These are phyloP conservation scores for Chalara sp. DNA, from an alignment of 2,329 filamentous ascomycete species.

Conservation along the genomic window DNA sequence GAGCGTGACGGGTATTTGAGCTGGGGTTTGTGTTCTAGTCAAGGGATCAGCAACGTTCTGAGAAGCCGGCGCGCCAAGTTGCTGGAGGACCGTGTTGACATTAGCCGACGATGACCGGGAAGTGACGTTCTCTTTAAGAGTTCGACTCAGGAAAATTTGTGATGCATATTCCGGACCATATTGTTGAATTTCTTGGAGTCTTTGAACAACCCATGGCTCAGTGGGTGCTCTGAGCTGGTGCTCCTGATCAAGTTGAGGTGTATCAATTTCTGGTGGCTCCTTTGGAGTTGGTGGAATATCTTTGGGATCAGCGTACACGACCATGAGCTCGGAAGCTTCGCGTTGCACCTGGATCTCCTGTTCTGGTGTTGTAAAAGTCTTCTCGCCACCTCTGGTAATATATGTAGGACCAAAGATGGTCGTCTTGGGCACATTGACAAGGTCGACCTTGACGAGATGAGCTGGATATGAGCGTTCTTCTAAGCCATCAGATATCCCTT, in stretches of 20 bases:
- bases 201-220: conserved; percentile 20
- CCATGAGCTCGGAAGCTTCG: conserved; percentile 54
- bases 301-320: conserved; percentile 26
- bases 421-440: conserved; percentile 27
- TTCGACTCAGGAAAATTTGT: conserved; percentile 14
- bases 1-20: conserved; percentile 1
- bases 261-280: conserved; percentile 18
- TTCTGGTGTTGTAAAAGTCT: conserved; percentile 46
- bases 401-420: conserved; percentile 41
- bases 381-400: conserved; percentile 46
- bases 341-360: conserved; percentile 49
- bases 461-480: conserved; percentile 47
- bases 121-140: conserved; percentile 10
- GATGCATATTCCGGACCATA: conserved; percentile 22
- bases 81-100: conserved; percentile 11
- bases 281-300: conserved; percentile 29
- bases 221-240: conserved; percentile 17
- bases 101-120: conserved; percentile 6
- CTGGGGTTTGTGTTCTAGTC: background rate
- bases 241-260: conserved; percentile 7
- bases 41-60: background rate
- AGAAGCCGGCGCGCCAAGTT: conserved; percentile 7
- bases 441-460: conserved; percentile 37
- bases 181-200: conserved; percentile 23
- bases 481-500: conserved; percentile 23